Percentiles rank a stretch among this genome's conserved stretches.
phyloP scores from a whole-genome alignment of 768 basidiomycete genomes.

The Kwoniella pini region DNA sequence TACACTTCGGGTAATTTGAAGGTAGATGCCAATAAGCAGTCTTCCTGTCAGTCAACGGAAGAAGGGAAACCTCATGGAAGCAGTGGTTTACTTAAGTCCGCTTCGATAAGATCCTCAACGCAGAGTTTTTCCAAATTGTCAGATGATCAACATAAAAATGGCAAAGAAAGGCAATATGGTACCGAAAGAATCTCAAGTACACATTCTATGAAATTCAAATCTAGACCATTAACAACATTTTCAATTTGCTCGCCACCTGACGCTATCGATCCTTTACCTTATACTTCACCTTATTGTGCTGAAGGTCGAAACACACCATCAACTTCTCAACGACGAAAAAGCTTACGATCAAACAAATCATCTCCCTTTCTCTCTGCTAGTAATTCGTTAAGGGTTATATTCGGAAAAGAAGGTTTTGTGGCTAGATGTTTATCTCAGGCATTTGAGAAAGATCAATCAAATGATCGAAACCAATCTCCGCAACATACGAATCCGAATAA shows the following conservation, averaged over 20 bases:
- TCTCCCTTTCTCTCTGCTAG: slow-evolving; percentile 22
- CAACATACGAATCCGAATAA: background rate
- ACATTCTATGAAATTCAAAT: slow-evolving; percentile 5
- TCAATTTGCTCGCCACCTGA: slow-evolving; percentile 35
- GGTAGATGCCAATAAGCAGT: background rate
- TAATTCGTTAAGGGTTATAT: slow-evolving; percentile 10
- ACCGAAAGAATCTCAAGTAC: slow-evolving; percentile 8
- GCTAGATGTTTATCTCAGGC: slow-evolving; percentile 19
- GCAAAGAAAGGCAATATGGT: background rate
- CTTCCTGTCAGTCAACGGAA: background rate
- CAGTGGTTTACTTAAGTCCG: slow-evolving; percentile 3
- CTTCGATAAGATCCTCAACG: slow-evolving; percentile 11
- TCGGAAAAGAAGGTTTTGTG: slow-evolving; percentile 22
- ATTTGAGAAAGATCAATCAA: slow-evolving; percentile 10
- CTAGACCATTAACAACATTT: slow-evolving; percentile 21
- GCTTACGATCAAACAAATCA: slow-evolving; percentile 14
- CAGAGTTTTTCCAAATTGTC: background rate
- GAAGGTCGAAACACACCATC: no score
- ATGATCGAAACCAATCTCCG: background rate
- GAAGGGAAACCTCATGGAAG: background rate
- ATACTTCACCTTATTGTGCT: background rate
- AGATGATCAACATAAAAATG: background rate
- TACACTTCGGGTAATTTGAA: slow-evolving; percentile 8
- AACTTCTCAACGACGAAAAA: background rate
- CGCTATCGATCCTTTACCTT: slow-evolving; percentile 35